A percentile compares a stretch with the other conserved stretches of the same genome.
Conservation (phyloP, 2,329 filamentous ascomycete genomes). For the Beauveria asiatica region DNA sequence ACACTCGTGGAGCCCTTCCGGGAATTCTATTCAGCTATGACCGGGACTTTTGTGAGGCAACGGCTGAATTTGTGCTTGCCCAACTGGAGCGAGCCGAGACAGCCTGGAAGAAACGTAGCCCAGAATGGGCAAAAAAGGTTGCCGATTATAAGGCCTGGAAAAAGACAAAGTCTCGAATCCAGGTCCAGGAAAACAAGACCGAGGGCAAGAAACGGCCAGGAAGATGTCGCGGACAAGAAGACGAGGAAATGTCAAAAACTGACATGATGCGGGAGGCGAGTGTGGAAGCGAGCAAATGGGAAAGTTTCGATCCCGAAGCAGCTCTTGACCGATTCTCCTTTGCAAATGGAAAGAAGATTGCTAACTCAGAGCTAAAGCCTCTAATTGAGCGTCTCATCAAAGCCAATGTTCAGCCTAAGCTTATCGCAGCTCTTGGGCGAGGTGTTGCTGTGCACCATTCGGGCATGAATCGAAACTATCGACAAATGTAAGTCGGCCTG, state of each 20-base stretch:
- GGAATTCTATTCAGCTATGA: slow-evolving; percentile 75
- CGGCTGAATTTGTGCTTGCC: slow-evolving; percentile 41
- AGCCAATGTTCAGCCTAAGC: slow-evolving; percentile 38
- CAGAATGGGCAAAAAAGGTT: slow-evolving; percentile 53
- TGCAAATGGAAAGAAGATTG: slow-evolving; percentile 51
- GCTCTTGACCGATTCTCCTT: slow-evolving; percentile 59
- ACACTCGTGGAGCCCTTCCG: slow-evolving; percentile 57
- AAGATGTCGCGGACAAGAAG: slow-evolving; percentile 33
- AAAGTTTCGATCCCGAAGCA: slow-evolving; percentile 58
- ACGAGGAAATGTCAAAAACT: slow-evolving; percentile 36
- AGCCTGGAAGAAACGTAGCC: slow-evolving; percentile 45
- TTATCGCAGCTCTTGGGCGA: slow-evolving; percentile 54
- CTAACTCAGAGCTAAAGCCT: slow-evolving; percentile 48
- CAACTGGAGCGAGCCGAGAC: slow-evolving; percentile 34
- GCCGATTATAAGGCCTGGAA: slow-evolving; percentile 49
- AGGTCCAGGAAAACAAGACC: slow-evolving; percentile 21
- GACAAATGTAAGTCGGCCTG: slow-evolving; percentile 44
- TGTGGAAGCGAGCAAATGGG: slow-evolving; percentile 47
- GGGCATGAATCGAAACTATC: slow-evolving; percentile 70
- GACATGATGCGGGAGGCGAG: slow-evolving; percentile 50
- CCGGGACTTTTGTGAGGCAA: slow-evolving; percentile 52
- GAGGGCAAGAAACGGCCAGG: slow-evolving; percentile 25
- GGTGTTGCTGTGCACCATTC: slow-evolving; percentile 73
- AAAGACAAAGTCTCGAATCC: slow-evolving; percentile 34
- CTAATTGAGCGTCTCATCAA: slow-evolving; percentile 43